phyloP scores from a whole-genome alignment of 352 stramenopile species.

The Achlya hypogyna region DNA sequence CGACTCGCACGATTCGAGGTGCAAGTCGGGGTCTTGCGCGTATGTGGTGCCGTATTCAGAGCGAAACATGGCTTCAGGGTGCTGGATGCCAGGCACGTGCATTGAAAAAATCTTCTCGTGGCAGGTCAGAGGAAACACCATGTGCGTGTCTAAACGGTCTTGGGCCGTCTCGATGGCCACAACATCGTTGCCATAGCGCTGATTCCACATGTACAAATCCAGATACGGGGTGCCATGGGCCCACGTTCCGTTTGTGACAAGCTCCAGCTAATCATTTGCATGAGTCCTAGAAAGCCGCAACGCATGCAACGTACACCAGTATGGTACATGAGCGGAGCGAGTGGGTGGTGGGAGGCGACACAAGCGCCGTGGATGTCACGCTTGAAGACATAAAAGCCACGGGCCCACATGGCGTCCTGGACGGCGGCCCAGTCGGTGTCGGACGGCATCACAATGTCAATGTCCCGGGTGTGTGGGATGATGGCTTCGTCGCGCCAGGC shows the following conservation, averaged over 20 bases:
- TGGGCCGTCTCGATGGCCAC: neutral
- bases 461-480: neutral
- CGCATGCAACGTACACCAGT: neutral
- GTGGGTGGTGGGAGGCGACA: neutral
- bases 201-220: slow-evolving; percentile 2
- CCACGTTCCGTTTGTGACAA: neutral
- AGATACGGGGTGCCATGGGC: neutral
- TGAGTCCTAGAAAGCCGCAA: neutral
- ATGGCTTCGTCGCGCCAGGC: neutral
- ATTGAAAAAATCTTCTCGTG: neutral
- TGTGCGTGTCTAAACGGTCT: neutral
- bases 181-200: neutral
- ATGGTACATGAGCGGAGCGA: neutral
- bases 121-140: neutral
- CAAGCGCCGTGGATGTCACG: neutral
- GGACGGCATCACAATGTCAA: neutral
- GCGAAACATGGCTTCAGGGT: neutral
- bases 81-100: neutral
- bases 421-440: neutral
- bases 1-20: neutral
- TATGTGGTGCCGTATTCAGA: neutral
- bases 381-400: neutral
- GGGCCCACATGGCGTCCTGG: neutral
- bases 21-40: neutral
- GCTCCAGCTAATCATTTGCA: neutral